Conservation (phyloP, 371 early-diverging fungal genomes). For the Saksenaea vasiformis region DNA sequence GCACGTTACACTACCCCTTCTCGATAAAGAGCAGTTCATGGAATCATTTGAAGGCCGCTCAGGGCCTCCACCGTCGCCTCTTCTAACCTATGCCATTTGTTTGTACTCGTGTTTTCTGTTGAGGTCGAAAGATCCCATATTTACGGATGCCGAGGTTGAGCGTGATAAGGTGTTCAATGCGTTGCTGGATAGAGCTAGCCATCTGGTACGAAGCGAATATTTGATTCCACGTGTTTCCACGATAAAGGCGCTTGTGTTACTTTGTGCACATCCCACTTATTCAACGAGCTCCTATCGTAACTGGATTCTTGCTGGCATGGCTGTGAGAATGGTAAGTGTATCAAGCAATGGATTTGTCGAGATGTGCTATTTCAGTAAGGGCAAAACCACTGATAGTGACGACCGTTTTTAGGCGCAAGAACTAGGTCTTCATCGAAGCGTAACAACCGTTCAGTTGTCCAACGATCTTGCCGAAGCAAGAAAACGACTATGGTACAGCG, state of each 20-base stretch:
- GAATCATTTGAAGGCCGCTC: conserved; percentile 24
- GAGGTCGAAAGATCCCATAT: conserved; percentile 18
- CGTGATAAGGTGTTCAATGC: conserved; percentile 25
- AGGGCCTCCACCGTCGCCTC: conserved; percentile 21
- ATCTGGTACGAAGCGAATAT: conserved; percentile 26
- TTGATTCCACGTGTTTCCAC: conserved; percentile 32
- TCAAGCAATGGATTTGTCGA: too few relatives aligned
- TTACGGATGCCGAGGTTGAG: conserved; percentile 16
- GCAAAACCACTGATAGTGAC: too few relatives aligned
- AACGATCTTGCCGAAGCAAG: conserved; percentile 17
- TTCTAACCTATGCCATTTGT: conserved; percentile 38
- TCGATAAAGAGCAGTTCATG: conserved; percentile 26
- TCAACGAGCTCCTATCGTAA: conserved; percentile 23
- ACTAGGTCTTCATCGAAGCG: conserved; percentile 35
- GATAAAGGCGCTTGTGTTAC: conserved; percentile 34
- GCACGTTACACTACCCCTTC: conserved; percentile 24
- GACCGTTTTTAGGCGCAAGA: conserved; percentile 31
- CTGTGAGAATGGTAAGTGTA: conserved; percentile 40
- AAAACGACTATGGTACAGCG: conserved; percentile 35
- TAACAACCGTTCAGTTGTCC: conserved; percentile 18
- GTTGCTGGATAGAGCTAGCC: conserved; percentile 21
- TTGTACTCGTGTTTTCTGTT: conserved; percentile 26
- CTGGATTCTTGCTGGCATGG: conserved; percentile 43
- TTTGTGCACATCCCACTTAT: conserved; percentile 30
- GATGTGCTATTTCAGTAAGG: too few relatives aligned